phyloP scores from a whole-genome alignment of 768 basidiomycete species.

The Collybia nuda region DNA sequence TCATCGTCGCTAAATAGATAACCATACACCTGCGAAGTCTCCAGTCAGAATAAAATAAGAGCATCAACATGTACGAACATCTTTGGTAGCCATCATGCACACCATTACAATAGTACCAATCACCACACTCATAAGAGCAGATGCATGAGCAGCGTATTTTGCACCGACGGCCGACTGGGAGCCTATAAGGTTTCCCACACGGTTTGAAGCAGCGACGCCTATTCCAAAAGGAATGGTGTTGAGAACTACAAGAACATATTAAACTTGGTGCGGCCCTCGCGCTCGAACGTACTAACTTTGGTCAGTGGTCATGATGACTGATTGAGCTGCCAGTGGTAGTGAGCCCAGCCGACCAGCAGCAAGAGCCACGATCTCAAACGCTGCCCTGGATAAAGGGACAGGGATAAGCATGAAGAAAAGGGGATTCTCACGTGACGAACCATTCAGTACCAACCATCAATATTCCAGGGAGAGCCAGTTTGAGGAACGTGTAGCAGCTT shows the following conservation, averaged over 20 bases:
- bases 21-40: slow-evolving; percentile 50
- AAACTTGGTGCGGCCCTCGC: not conserved
- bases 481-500: slow-evolving; percentile 58
- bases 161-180: slow-evolving; percentile 50
- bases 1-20: slow-evolving; percentile 68
- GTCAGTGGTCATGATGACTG: slow-evolving; percentile 79
- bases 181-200: slow-evolving; percentile 75
- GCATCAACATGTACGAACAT: slow-evolving; percentile 37
- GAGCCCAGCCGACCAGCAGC: slow-evolving; percentile 71
- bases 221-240: slow-evolving; percentile 79
- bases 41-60: no score
- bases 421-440: slow-evolving; percentile 27
- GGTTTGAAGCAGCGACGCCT: slow-evolving; percentile 71
- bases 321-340: slow-evolving; percentile 71
- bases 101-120: slow-evolving; percentile 61
- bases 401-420: not conserved
- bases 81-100: slow-evolving; percentile 51
- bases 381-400: slow-evolving; percentile 49
- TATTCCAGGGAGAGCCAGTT: slow-evolving; percentile 74
- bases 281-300: slow-evolving; percentile 48
- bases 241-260: slow-evolving; percentile 40
- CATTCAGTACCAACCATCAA: slow-evolving; percentile 83
- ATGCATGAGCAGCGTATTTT: slow-evolving; percentile 58
- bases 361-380: slow-evolving; percentile 80
- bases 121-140: slow-evolving; percentile 62